These are phyloP conservation scores for Mycosphaerella arachidis DNA, from an alignment of 2,329 filamentous ascomycete genomes.

Conservation along the genomic window DNA sequence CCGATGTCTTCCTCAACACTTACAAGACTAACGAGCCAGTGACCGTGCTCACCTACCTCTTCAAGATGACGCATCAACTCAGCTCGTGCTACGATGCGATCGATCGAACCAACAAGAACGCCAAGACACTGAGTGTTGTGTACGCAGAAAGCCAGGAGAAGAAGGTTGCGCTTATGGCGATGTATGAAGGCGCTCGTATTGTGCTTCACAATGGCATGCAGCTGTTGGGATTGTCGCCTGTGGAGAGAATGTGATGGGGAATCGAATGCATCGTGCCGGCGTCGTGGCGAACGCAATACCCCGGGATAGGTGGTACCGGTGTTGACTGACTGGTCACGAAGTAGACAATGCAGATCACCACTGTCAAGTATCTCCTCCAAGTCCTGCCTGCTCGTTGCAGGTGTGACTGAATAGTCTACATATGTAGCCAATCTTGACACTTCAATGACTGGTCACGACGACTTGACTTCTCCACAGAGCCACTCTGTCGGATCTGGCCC, in stretches of 20 bases:
- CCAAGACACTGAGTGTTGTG: slow-evolving; percentile 63
- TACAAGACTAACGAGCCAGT: slow-evolving; percentile 76
- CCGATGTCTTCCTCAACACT: slow-evolving; percentile 78
- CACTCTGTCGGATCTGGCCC: background rate
- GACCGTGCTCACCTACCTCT: slow-evolving; percentile 67
- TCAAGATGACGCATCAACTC: slow-evolving; percentile 79
- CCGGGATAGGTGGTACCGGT: background rate
- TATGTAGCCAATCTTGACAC: background rate
- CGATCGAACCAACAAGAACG: slow-evolving; percentile 31
- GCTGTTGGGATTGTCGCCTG: slow-evolving; percentile 70
- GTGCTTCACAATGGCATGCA: slow-evolving; percentile 81
- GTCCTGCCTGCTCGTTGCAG: background rate
- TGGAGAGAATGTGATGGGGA: slow-evolving; percentile 54
- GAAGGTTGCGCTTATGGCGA: slow-evolving; percentile 66
- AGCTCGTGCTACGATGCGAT: slow-evolving; percentile 74
- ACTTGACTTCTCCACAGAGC: background rate
- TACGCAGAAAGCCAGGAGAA: slow-evolving; percentile 65
- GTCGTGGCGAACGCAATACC: background rate
- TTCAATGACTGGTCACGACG: too few relatives aligned
- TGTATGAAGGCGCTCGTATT: slow-evolving; percentile 71
- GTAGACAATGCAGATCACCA: background rate
- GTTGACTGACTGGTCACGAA: background rate
- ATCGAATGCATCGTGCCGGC: slow-evolving; percentile 2
- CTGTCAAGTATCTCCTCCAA: background rate
- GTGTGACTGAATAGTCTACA: background rate